Evolutionary conservation across 192 early-diverging fungal species (phyloP), one percentile per base, ranked within the genome.

Genomic region (Mortierella alpina): DNA sequence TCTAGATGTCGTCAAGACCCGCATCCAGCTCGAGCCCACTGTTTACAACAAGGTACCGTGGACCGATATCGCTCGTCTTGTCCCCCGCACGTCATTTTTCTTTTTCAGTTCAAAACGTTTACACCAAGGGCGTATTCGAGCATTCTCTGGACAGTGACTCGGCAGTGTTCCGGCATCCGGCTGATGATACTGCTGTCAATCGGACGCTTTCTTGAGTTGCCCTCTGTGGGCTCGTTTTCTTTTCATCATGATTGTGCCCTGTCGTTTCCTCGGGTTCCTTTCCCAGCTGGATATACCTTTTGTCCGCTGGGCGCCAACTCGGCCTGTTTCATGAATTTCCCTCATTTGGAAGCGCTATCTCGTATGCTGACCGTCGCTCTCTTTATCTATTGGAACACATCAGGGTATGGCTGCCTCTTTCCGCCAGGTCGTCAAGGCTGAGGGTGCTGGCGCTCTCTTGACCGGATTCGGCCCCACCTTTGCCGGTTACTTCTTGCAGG

Each of bases 1-100:
- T n/a, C 9, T 46, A 71, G 92, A 92, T 87, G 91, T 93, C 82
- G 90, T 92, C 79, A 93, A 92, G 86, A 92, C 91, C 57, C 83
- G 91, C 63, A 93, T 93, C 70, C 92, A 93, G 83, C 85, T 93
- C 63, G 86, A 88, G 61, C 92, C 92, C 82, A 82, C 84, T 46
- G 62, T 85, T 58, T 92, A 91, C 88, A 92, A 91, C 88, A 89
- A 85, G 83, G 88, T 82, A 85, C 83, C 42, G 59, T 51, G 14
- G 47, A 46, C 17, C 31, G 31, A 31, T 13, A 7, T 52, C 31
- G 12, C 39, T 39, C 41, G 6, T 56, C 60, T 5, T 31, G 18
- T 52, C n/a, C 59, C 31, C 22, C 13, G 12, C 17, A 44, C 13
- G 15, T 11, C 48, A 31, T 18, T 40, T 10, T 56, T 22, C 11